phyloP scores from a whole-genome alignment of 2,329 filamentous ascomycete genomes.

The Claviceps purpurea region DNA sequence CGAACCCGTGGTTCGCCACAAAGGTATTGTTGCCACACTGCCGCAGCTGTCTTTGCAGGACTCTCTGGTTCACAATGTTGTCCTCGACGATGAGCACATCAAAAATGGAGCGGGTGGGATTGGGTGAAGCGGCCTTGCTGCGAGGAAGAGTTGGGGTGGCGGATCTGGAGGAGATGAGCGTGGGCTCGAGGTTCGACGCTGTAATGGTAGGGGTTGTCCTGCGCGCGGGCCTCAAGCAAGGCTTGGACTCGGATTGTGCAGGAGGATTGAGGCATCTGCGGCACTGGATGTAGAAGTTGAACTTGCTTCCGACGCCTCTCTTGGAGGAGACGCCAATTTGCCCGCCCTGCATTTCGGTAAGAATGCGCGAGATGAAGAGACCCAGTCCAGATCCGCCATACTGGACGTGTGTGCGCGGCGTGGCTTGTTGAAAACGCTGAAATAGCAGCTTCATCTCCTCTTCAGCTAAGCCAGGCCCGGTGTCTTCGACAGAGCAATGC shows the following conservation, averaged over 20 bases:
- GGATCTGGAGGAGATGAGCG: conserved; percentile 7
- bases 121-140: conserved; percentile 4
- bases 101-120: conserved; percentile 20
- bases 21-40: conserved; percentile 46
- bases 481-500: conserved; percentile 59
- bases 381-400: conserved; percentile 60
- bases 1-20: conserved; percentile 51
- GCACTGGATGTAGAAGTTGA: conserved; percentile 63
- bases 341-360: conserved; percentile 65
- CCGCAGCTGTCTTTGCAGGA: conserved; percentile 47
- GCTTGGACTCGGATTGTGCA: conserved; percentile 23
- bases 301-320: conserved; percentile 56
- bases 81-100: conserved; percentile 55
- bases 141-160: background rate
- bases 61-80: conserved; percentile 53
- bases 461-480: conserved; percentile 50
- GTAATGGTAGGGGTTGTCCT: conserved; percentile 8
- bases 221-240: conserved; percentile 21
- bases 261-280: conserved; percentile 37
- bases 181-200: conserved; percentile 5
- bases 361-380: conserved; percentile 62
- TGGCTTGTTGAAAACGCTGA: conserved; percentile 55
- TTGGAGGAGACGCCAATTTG: conserved; percentile 61
- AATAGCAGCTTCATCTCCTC: conserved; percentile 55
- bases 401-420: conserved; percentile 55